Evolutionary conservation across 2,329 filamentous ascomycete species (phyloP).

Genomic region (Madurella fahalii): DNA sequence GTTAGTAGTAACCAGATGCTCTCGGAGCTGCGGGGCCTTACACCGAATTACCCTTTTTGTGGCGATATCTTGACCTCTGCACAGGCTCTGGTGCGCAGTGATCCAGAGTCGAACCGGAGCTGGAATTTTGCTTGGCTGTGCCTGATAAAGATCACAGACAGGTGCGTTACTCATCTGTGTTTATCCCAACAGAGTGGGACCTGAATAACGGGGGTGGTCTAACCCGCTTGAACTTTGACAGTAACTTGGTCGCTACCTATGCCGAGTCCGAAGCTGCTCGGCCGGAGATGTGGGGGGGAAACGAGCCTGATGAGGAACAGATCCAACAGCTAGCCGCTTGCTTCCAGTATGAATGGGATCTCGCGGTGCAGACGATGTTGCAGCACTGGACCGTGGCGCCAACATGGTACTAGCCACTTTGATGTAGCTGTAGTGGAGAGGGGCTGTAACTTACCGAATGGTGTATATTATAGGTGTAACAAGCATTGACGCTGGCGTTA

Average conservation of each 20-base stretch:
- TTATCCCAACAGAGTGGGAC: background rate
- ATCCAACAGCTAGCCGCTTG: constrained; percentile 56
- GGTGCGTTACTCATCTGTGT: constrained; percentile 33
- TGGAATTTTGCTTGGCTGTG: constrained; percentile 77
- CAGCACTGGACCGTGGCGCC: constrained; percentile 63
- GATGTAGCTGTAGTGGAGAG: background rate
- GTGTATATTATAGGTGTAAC: too few relatives aligned
- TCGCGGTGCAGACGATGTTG: constrained; percentile 62
- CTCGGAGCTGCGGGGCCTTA: constrained; percentile 65
- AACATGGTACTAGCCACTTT: constrained; percentile 43
- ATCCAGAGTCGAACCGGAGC: constrained; percentile 63
- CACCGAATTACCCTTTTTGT: constrained; percentile 63
- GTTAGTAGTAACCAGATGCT: constrained; percentile 67
- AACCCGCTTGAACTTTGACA: constrained; percentile 27
- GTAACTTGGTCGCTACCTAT: constrained; percentile 57
- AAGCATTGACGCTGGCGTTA: too few relatives aligned
- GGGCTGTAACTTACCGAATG: background rate
- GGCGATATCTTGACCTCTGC: constrained; percentile 63
- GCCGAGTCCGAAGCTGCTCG: constrained; percentile 57
- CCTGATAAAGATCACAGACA: constrained; percentile 60
- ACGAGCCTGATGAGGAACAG: constrained; percentile 51
- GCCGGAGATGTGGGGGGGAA: constrained; percentile 67
- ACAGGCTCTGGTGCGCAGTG: constrained; percentile 57
- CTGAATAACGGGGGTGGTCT: constrained; percentile 6
- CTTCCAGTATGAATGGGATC: constrained; percentile 64